These are phyloP conservation scores for Lasiodiplodia sp. DNA, from an alignment of 2,329 filamentous ascomycete species.

Conservation along the genomic window DNA sequence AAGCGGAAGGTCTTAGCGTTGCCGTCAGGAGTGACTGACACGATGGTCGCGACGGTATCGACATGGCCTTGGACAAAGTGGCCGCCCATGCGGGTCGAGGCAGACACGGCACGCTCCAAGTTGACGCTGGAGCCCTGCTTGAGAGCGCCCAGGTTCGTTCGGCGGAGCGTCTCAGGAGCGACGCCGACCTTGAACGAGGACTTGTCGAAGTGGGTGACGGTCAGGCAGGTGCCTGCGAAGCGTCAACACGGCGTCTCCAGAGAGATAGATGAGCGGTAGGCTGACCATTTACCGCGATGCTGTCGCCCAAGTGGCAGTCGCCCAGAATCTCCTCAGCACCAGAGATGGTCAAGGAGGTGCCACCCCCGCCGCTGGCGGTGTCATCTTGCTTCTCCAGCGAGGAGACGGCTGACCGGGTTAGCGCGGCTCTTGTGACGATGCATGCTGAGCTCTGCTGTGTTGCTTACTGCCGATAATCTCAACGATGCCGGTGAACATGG, in stretches of 20 bases:
- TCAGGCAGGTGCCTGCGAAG: constrained; percentile 77
- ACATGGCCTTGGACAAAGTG: constrained; percentile 99
- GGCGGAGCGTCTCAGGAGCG: constrained; percentile 91
- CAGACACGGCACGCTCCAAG: constrained; percentile 90
- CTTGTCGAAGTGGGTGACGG: constrained; percentile 76
- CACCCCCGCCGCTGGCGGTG: constrained; percentile 73
- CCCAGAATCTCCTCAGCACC: constrained; percentile 77
- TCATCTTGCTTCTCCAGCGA: constrained; percentile 81
- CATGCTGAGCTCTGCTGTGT: constrained; percentile 32
- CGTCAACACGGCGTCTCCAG: constrained; percentile 13
- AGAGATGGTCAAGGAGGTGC: constrained; percentile 88
- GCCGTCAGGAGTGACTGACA: constrained; percentile 78
- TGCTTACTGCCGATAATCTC: constrained; percentile 80
- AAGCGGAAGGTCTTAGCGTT: constrained; percentile 91
- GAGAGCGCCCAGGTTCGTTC: constrained; percentile 90
- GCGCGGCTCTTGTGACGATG: constrained; percentile 33
- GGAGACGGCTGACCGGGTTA: constrained; percentile 72
- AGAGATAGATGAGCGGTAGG: not conserved
- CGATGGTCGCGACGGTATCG: constrained; percentile 82
- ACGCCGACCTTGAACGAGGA: constrained; percentile 86
- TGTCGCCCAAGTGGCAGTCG: constrained; percentile 88
- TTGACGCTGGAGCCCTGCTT: constrained; percentile 75
- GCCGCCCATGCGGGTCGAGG: constrained; percentile 93
- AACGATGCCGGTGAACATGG: constrained; percentile 85
- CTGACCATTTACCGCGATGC: constrained; percentile 87